Base-by-base conservation (phyloP, 208 protist species). In the Trypanosoma rangeli region DNA sequence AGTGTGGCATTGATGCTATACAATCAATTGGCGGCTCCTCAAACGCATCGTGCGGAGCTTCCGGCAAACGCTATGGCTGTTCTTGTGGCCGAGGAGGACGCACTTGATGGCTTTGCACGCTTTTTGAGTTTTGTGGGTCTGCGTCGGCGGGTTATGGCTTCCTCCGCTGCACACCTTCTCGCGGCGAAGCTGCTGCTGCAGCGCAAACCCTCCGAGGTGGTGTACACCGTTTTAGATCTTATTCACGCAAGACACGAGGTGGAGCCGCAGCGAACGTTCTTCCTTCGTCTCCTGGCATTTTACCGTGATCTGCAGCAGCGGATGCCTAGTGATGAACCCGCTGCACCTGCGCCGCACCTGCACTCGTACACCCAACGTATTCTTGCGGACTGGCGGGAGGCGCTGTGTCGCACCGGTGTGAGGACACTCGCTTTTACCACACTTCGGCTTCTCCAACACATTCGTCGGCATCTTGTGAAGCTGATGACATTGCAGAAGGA, bases 11-110 rank as follows among this genome's bases (percentile, higher is more conserved):
- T 84, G n/a, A 24, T 79, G 16, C 64, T 88, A 24, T 92, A 88
- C 57, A 92, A 92, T 64, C 76, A 76, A 16, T 68, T 92, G 0
- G 52, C 74, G 10, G 78, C 70, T 18, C 83, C 83, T 0, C 33
- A 68, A 4, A 79, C 81, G 0, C 70, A 71, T 20, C 49, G 35
- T 18, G 35, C 76, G 22, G 77, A 82, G 18, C 49, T 79, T 12
- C 46, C 68, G 55, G 75, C 62, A n/a, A 80, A 82, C 52, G 52
- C 86, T 5, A 75, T 58, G 0, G 79, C 83, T 7, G 44, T 85
- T 35, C 39, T 82, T 24, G 50, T 92, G 22, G 62, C 71, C n/a
- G 72, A 69, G 55, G 33, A 54, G 5, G 54, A 67, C 22, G 70
- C 68, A 18, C 37, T 75, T 18, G 44, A 65, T 0, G 68, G 82